These are phyloP conservation scores for Rhododendron ovatum DNA, from an alignment of 148 eudicot species.

Conservation along the genomic window DNA sequence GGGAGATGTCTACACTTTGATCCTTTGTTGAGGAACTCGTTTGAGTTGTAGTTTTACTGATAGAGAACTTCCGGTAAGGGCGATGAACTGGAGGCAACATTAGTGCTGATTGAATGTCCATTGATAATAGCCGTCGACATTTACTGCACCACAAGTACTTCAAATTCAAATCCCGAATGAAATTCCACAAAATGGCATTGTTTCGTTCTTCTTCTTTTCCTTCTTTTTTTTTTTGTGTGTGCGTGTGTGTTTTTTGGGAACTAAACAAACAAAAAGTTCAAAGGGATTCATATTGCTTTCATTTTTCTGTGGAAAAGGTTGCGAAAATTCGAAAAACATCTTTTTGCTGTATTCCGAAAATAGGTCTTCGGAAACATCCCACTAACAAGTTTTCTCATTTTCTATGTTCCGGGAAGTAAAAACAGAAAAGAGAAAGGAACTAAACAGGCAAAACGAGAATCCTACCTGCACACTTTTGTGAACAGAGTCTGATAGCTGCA, in stretches of 20 bases:
- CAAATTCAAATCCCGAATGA: not conserved
- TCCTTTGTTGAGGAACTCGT: slow-evolving; percentile 20
- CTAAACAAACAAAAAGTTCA: not conserved
- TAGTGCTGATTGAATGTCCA: slow-evolving; percentile 69
- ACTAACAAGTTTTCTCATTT: not conserved
- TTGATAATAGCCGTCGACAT: slow-evolving; percentile 64
- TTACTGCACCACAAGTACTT: slow-evolving; percentile 47
- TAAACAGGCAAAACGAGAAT: not conserved
- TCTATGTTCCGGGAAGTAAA: not conserved
- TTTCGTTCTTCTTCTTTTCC: not conserved
- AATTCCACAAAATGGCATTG: not conserved
- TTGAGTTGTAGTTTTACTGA: slow-evolving; percentile 23
- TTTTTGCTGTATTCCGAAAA: not conserved
- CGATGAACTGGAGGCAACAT: slow-evolving; percentile 80
- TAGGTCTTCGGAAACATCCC: not conserved
- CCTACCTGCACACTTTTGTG: slow-evolving; percentile 71
- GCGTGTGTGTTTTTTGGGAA: not conserved
- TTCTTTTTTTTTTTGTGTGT: not conserved
- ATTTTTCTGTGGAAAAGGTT: not conserved
- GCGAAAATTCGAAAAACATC: not conserved
- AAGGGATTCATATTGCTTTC: not conserved
- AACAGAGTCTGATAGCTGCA: slow-evolving; percentile 64
- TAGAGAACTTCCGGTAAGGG: slow-evolving; percentile 47
- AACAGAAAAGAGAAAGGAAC: not conserved
- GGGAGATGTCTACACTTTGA: slow-evolving; percentile 24